Evolutionary conservation across 164 flowering plant genomes (phyloP), one percentile per base, ranked within the genome.

Genomic region (Annona cherimola): DNA sequence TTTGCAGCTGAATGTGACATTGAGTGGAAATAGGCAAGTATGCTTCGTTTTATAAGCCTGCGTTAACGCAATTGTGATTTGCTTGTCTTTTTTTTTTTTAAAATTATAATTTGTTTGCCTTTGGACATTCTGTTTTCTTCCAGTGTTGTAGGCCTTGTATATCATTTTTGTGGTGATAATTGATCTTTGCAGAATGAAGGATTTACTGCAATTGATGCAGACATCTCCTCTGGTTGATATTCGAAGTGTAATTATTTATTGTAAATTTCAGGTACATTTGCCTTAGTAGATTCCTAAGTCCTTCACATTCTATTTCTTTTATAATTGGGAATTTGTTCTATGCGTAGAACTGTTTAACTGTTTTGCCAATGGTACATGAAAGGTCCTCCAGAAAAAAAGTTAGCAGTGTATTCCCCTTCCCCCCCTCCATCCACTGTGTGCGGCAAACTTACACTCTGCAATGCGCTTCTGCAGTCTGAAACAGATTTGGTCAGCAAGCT

Each of bases 221-320:
- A 87, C 97, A 63, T 76, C 95, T 66, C 90, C 93, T 8, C 82
- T 84, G 45, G 8, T 20, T 16, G 91, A 92, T 67, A 78, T 83
- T 68, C 78, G 76, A 77, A 90, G 97, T 79, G 88, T 91, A 80
- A 92, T 96, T 71, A 76, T 96, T 59, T 92, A 96, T 83, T 93
- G 97, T 85, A 96, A 93, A 81, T 96, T 93, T 84, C 97, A 93
- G 96, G 97, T 96, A 67, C 62, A 75, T 50, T 11, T 69, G 16
- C 5, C 20, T 71, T 35, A 4, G 0, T 39, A 6, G 12, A 16
- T 6, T 39, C 12, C 18, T 63, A 8, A 26, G 14, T 12, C 45
- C 39, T 42, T 63, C 66, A 8, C 66, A 26, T n/a, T 39, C 66
- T 39, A 42, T 39, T 43, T 39, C 45, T 39, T 43, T 39, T 43